Percentiles rank a stretch among this genome's conserved stretches.
Evolutionary conservation across 805 yeast genomes (phyloP).

Genomic region (Monosporozyma aerobia): DNA sequence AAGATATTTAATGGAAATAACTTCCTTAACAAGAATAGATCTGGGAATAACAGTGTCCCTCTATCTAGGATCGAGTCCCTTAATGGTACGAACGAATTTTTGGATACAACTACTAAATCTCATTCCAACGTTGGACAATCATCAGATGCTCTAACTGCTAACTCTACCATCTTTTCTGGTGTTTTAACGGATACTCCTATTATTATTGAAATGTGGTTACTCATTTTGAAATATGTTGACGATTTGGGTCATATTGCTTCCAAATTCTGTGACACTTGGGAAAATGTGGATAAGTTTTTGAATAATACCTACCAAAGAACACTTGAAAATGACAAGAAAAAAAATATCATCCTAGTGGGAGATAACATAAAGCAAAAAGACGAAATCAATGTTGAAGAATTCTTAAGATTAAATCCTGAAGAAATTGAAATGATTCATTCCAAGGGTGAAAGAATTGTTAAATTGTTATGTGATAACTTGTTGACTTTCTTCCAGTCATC

Average conservation of each 20-base stretch:
- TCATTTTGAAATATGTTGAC: conserved; percentile 34
- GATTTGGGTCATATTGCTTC: conserved; percentile 33
- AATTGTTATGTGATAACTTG: conserved; percentile 26
- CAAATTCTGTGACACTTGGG: conserved; percentile 44
- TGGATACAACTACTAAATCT: neutral
- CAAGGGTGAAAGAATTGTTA: conserved; percentile 34
- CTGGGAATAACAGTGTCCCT: neutral
- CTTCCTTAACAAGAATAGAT: neutral
- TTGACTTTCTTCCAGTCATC: conserved; percentile 30
- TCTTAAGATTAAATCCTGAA: conserved; percentile 34
- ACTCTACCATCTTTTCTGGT: conserved; percentile 9
- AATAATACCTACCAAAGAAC: conserved; percentile 38
- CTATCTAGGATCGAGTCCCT: neutral
- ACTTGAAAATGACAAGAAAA: conserved; percentile 35
- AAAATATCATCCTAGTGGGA: conserved; percentile 26
- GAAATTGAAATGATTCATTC: conserved; percentile 35
- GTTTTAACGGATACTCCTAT: conserved; percentile 42
- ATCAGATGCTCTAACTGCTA: neutral
- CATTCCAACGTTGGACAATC: neutral
- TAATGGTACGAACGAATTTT: neutral
- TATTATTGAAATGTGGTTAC: conserved; percentile 52
- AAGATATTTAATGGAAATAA: conserved; percentile 5
- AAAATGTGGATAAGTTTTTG: conserved; percentile 44
- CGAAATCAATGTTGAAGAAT: conserved; percentile 22
- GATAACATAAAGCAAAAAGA: conserved; percentile 24